Conservation (phyloP, 371 early-diverging fungal genomes). For the Apophysomyces trapeziformis region DNA sequence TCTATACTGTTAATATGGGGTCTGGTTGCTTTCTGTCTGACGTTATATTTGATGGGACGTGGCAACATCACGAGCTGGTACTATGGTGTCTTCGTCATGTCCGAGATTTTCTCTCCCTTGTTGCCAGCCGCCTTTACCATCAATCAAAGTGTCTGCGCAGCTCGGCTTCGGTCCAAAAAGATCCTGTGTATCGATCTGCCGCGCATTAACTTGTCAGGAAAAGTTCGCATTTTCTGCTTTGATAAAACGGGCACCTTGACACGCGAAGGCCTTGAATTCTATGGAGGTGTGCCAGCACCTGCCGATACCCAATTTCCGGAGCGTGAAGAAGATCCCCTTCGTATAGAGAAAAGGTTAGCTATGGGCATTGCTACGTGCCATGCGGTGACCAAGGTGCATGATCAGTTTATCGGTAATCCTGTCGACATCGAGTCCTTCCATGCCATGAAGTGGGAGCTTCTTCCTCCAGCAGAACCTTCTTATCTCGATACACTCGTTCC, state of each 20-base stretch:
- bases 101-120: constrained; percentile 68
- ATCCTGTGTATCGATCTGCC: constrained; percentile 74
- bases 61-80: constrained; percentile 59
- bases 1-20: constrained; percentile 68
- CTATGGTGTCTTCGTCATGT: constrained; percentile 67
- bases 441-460: constrained; percentile 46
- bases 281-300: constrained; percentile 25
- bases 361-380: constrained; percentile 80
- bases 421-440: constrained; percentile 88
- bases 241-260: constrained; percentile 90
- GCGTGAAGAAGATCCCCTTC: constrained; percentile 24
- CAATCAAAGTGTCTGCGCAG: constrained; percentile 72
- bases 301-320: constrained; percentile 10
- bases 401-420: constrained; percentile 81
- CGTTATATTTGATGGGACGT: constrained; percentile 58
- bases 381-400: constrained; percentile 67
- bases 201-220: constrained; percentile 86
- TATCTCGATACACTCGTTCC: constrained; percentile 32
- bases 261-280: constrained; percentile 75
- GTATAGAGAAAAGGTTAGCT: constrained; percentile 37
- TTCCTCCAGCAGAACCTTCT: constrained; percentile 16
- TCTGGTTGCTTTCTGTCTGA: constrained; percentile 54
- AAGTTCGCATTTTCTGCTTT: constrained; percentile 87
- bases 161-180: constrained; percentile 60
- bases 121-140: constrained; percentile 74